These are phyloP conservation scores for Penicillium rolfsii DNA, from an alignment of 2,329 filamentous ascomycete genomes.

Conservation along the genomic window DNA sequence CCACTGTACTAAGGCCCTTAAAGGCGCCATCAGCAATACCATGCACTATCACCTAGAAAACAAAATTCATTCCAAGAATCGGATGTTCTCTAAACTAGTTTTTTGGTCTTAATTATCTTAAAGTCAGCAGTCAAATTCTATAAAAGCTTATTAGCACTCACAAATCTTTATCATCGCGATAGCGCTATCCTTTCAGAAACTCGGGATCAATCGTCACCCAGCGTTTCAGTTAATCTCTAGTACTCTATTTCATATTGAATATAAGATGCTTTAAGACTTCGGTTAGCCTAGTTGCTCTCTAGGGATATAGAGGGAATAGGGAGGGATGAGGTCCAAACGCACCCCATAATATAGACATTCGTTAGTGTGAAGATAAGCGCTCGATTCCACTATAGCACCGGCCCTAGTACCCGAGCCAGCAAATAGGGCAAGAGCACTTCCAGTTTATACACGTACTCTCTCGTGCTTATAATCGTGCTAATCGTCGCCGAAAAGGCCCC, in stretches of 20 bases:
- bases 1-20: background rate
- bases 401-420: background rate
- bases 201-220: background rate
- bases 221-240: background rate
- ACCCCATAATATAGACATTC: background rate
- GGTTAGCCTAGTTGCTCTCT: background rate
- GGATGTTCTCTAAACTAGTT: constrained; percentile 1
- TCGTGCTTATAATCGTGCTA: constrained; percentile 17
- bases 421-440: background rate
- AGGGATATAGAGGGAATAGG: background rate
- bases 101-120: background rate
- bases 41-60: background rate
- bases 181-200: constrained; percentile 1
- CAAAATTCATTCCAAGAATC: background rate
- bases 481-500: constrained; percentile 15
- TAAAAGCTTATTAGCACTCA: too few relatives aligned
- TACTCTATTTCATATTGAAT: background rate
- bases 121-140: background rate
- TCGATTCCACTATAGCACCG: background rate
- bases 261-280: background rate
- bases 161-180: background rate
- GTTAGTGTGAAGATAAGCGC: background rate
- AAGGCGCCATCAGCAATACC: background rate
- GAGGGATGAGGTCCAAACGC: background rate
- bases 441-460: background rate